A percentile compares a stretch with the other conserved stretches of the same genome.
Evolutionary conservation across 495 filamentous ascomycete species (phyloP).

Genomic region (Glarea lozoyensis): DNA sequence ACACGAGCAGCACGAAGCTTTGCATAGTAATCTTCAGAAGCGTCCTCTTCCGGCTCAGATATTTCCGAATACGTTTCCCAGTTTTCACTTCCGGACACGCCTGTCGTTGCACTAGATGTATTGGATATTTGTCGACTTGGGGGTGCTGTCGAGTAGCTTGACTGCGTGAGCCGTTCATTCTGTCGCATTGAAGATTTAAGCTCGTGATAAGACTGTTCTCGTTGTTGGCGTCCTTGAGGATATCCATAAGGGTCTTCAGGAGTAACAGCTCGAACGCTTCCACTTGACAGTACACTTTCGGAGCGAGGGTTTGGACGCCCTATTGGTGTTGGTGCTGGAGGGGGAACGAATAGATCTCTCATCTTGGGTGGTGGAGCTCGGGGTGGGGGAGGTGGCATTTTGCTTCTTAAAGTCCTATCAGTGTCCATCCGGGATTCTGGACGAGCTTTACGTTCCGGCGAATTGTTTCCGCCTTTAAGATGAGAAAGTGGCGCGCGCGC

Average conservation of each 20-base stretch:
- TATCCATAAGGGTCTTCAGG: slow-evolving; percentile 73
- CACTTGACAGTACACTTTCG: slow-evolving; percentile 55
- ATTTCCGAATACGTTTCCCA: slow-evolving; percentile 89
- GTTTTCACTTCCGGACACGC: slow-evolving; percentile 76
- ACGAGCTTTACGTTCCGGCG: slow-evolving; percentile 52
- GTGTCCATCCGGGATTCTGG: slow-evolving; percentile 31
- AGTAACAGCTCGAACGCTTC: slow-evolving; percentile 63
- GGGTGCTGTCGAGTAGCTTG: slow-evolving; percentile 33
- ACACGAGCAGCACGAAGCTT: slow-evolving; percentile 55
- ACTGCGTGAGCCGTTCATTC: slow-evolving; percentile 27
- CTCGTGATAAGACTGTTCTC: slow-evolving; percentile 30
- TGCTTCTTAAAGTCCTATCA: slow-evolving; percentile 40
- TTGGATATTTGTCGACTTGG: slow-evolving; percentile 63
- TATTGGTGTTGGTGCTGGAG: slow-evolving; percentile 50
- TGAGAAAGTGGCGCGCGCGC: slow-evolving; percentile 71
- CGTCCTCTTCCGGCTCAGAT: slow-evolving; percentile 65
- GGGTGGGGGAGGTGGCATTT: slow-evolving; percentile 48
- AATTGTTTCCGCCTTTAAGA: slow-evolving; percentile 74
- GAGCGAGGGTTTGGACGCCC: slow-evolving; percentile 54
- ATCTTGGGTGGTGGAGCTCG: slow-evolving; percentile 80
- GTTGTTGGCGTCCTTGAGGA: slow-evolving; percentile 40
- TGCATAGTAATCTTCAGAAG: slow-evolving; percentile 67
- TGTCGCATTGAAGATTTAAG: slow-evolving; percentile 28
- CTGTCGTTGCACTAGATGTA: slow-evolving; percentile 53
- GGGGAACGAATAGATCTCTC: slow-evolving; percentile 70